phyloP scores from a whole-genome alignment of 208 protist genomes.

The Leishmania amazonensis region DNA sequence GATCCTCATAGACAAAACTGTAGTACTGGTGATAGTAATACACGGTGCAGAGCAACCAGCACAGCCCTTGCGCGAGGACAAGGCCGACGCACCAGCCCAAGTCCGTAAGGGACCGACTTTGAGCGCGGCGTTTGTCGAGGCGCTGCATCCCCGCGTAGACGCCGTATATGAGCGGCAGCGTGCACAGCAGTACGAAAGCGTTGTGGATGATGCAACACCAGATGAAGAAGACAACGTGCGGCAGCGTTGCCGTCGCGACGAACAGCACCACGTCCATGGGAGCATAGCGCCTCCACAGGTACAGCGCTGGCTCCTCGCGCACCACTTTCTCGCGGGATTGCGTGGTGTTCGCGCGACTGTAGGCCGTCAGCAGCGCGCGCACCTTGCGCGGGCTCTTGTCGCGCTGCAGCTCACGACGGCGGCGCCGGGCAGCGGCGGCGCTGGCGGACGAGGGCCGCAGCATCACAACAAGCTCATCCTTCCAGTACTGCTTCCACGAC shows the following conservation, averaged over 20 bases:
- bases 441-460: slow-evolving; percentile 14
- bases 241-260: slow-evolving; percentile 21
- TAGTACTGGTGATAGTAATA: slow-evolving; percentile 26
- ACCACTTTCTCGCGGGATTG: slow-evolving; percentile 32
- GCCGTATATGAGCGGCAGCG: slow-evolving; percentile 24
- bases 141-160: slow-evolving; percentile 26
- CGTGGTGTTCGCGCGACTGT: slow-evolving; percentile 28
- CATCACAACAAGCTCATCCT: slow-evolving; percentile 16
- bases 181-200: slow-evolving; percentile 28
- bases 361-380: slow-evolving; percentile 29
- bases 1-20: slow-evolving; percentile 21
- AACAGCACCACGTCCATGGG: slow-evolving; percentile 17
- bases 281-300: slow-evolving; percentile 28
- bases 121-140: slow-evolving; percentile 11
- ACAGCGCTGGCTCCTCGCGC: slow-evolving; percentile 15
- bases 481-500: slow-evolving; percentile 31
- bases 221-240: slow-evolving; percentile 37
- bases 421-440: slow-evolving; percentile 15
- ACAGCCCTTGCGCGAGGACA: slow-evolving; percentile 22
- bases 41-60: slow-evolving; percentile 23
- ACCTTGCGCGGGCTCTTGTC: slow-evolving; percentile 22
- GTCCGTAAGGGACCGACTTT: slow-evolving; percentile 26
- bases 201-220: slow-evolving; percentile 25
- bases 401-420: background rate
- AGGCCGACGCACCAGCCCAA: slow-evolving; percentile 31